These are phyloP conservation scores for Nemania abortiva DNA, from an alignment of 2,329 filamentous ascomycete genomes.

Conservation along the genomic window DNA sequence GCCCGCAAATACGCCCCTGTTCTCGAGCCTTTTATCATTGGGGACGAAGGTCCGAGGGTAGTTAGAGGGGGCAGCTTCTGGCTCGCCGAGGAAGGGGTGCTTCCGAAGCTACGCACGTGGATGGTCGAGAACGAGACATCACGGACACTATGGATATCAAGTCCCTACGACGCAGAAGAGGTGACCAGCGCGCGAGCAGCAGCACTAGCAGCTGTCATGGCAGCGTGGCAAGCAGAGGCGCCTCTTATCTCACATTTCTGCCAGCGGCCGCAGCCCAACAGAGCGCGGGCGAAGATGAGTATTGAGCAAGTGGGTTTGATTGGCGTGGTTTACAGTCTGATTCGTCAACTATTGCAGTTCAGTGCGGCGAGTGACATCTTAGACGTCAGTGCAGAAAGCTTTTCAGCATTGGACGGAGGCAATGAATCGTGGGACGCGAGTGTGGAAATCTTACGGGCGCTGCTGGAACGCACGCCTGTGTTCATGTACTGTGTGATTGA, in stretches of 20 bases:
- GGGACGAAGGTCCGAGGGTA: slow-evolving; percentile 27
- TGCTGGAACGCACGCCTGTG: slow-evolving; percentile 28
- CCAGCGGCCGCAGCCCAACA: slow-evolving; percentile 19
- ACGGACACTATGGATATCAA: slow-evolving; percentile 39
- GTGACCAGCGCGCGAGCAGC: slow-evolving; percentile 34
- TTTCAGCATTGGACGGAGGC: slow-evolving; percentile 13
- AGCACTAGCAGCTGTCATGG: slow-evolving; percentile 27
- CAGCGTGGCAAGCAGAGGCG: slow-evolving; percentile 33
- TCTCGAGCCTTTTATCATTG: slow-evolving; percentile 29
- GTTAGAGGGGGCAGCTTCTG: slow-evolving; percentile 22
- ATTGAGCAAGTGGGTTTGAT: slow-evolving; percentile 31
- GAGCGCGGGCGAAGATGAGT: slow-evolving; percentile 22
- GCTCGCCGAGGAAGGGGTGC: slow-evolving; percentile 35
- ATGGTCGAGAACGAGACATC: slow-evolving; percentile 16
- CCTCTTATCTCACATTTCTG: slow-evolving; percentile 40
- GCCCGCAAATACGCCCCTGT: slow-evolving; percentile 23
- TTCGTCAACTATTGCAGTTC: slow-evolving; percentile 37
- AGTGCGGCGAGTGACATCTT: slow-evolving; percentile 4
- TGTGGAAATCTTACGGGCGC: slow-evolving; percentile 19
- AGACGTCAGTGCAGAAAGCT: slow-evolving; percentile 13
- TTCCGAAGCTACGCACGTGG: slow-evolving; percentile 33
- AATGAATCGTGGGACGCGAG: slow-evolving; percentile 20
- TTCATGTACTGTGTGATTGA: slow-evolving; percentile 32
- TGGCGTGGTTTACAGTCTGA: slow-evolving; percentile 35
- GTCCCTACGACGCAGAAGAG: slow-evolving; percentile 29